Evolutionary conservation across 257 asterid genomes (phyloP), one percentile per base, ranked within the genome.

Genomic region (Scutellaria baicalensis): DNA sequence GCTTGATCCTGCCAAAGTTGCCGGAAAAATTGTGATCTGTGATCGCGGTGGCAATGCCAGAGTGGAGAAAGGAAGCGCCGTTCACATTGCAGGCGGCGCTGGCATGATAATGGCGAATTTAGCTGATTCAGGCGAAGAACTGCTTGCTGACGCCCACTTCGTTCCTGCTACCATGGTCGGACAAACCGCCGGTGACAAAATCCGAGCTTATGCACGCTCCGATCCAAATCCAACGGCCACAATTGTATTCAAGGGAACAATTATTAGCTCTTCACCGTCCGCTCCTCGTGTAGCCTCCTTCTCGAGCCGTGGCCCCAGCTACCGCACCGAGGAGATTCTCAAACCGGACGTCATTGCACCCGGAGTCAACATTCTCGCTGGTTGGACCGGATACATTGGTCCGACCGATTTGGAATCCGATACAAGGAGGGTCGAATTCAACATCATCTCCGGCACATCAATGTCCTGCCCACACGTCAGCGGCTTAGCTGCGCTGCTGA

Each of bases 381-480:
- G 96, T 1, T 93, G 99, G 99, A 93, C 99, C 5, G 95, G 85
- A 0, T 23, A 65, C 6, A 10, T 66, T 0, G 89, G 96, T n/a
- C 97, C 99, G 0, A 83, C 99, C 9, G 85, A 78, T 68, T 48
- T 93, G 69, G 93, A 77, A 1, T 44, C 83, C n/a, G 99, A 93
- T 70, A 78, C 78, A 1, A 80, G 99, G 67, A 84, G 72, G 48
- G 99, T 93, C 6, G 94, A 86, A 7, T 93, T 93, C 80, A 93
- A 91, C 70, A 89, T 93, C 50, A 78, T 87, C 11, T 93, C 98
- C 1, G 98, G 98, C 9, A 93, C 98, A 0, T 89, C 97, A 1
- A 93, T 91, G 99, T 84, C 99, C 16, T 91, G 97, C 67, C 99
- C 99, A 16, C 99, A 93, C 61, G 97, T 87, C 60, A 89, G 97